Evolutionary conservation across 768 basidiomycete species (phyloP).

Genomic region (Podaxis carcinomalis): DNA sequence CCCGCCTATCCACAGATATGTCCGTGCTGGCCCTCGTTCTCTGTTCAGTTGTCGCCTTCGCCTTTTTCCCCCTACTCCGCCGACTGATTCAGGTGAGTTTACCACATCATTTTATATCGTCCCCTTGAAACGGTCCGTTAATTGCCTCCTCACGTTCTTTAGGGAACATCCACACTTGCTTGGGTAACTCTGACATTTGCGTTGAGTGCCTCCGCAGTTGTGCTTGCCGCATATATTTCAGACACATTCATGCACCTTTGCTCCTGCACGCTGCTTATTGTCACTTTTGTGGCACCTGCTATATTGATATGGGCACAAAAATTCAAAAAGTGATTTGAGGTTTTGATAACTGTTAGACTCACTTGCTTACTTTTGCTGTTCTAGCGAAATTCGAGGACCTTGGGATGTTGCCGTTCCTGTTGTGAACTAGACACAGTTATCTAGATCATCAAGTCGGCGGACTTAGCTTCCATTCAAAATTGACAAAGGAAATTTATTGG

Average conservation of each 20-base stretch:
- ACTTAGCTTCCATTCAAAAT: neutral
- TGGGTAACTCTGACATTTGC: conserved; percentile 51
- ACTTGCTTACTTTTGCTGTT: conserved; percentile 11
- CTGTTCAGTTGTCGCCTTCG: conserved; percentile 79
- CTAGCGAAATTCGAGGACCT: conserved; percentile 84
- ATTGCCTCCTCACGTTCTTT: conserved; percentile 8
- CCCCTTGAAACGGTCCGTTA: conserved; percentile 7
- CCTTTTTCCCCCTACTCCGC: conserved; percentile 78
- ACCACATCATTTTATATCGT: conserved; percentile 13
- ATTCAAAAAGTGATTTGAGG: conserved; percentile 72
- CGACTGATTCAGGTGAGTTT: conserved; percentile 61
- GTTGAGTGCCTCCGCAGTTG: conserved; percentile 46
- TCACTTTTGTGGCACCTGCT: conserved; percentile 71
- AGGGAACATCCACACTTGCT: conserved; percentile 45
- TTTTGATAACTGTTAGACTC: conserved; percentile 13
- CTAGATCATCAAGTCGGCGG: neutral
- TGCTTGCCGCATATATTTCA: conserved; percentile 52
- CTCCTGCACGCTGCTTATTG: conserved; percentile 42
- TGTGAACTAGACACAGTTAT: conserved; percentile 3
- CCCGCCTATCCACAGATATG: conserved; percentile 76
- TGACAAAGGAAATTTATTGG: neutral
- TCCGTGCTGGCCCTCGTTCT: conserved; percentile 88
- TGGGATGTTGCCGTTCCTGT: conserved; percentile 60
- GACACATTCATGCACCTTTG: conserved; percentile 50
- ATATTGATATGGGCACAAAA: conserved; percentile 81